Conservation (phyloP, 2,329 filamentous ascomycete genomes). For the Chalara sp. region DNA sequence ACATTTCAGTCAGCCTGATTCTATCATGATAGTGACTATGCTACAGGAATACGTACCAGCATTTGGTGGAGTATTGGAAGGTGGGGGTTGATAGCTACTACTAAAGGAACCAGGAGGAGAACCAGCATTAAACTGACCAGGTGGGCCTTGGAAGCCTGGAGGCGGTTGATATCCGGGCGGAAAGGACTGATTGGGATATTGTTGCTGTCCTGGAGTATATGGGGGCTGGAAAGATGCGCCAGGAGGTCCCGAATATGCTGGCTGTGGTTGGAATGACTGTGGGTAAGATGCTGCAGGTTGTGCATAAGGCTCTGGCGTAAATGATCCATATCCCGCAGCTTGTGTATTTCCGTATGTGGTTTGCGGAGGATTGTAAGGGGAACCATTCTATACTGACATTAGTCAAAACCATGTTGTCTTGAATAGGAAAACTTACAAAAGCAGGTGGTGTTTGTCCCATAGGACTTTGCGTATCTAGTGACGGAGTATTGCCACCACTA, state of each 20-base stretch:
- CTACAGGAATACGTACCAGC: constrained; percentile 1
- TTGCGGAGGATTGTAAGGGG: constrained; percentile 24
- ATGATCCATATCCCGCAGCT: constrained; percentile 28
- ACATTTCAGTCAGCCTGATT: background rate
- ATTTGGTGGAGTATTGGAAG: constrained; percentile 31
- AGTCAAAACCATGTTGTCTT: constrained; percentile 1
- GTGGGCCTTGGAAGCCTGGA: constrained; percentile 15
- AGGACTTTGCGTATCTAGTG: constrained; percentile 39
- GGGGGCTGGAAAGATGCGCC: constrained; percentile 25
- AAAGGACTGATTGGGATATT: constrained; percentile 25
- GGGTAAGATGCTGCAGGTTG: constrained; percentile 35
- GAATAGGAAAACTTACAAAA: constrained; percentile 45
- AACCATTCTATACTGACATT: constrained; percentile 21
- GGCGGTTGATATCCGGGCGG: constrained; percentile 24
- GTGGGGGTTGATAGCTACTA: constrained; percentile 25
- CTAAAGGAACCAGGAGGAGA: constrained; percentile 36
- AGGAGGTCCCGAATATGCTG: constrained; percentile 27
- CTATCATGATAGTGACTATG: no score
- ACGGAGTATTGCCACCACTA: constrained; percentile 51
- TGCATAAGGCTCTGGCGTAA: constrained; percentile 27
- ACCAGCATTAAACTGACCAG: constrained; percentile 30
- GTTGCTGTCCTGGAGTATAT: constrained; percentile 26
- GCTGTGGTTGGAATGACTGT: constrained; percentile 30
- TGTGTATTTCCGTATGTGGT: constrained; percentile 20
- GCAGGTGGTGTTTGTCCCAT: constrained; percentile 44